A percentile compares a stretch with the other conserved stretches of the same genome.
Conservation (phyloP, 192 early-diverging fungal species). For the Chytriomyces hyalinus region DNA sequence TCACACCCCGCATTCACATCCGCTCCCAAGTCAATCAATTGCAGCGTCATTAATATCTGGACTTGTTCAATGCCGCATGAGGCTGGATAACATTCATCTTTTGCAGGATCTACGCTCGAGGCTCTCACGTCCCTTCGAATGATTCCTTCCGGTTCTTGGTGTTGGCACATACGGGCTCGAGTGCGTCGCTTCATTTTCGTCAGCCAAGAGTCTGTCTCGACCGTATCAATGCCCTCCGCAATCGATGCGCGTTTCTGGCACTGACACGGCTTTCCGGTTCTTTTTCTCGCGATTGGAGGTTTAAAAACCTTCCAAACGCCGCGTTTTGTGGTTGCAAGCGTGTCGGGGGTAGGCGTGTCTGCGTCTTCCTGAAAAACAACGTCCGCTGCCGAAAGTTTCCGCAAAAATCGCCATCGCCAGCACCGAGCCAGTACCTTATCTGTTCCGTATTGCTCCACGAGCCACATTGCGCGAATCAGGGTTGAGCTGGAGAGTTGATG, state of each 20-base stretch:
- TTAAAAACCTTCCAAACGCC: background rate
- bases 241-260: slow-evolving; percentile 21
- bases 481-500: slow-evolving; percentile 31
- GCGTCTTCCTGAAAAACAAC: background rate
- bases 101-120: background rate
- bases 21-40: slow-evolving; percentile 28
- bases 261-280: background rate
- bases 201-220: background rate
- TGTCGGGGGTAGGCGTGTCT: background rate
- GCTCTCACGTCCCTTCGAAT: background rate
- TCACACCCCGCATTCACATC: slow-evolving; percentile 33
- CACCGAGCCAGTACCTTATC: slow-evolving; percentile 34
- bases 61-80: slow-evolving; percentile 28
- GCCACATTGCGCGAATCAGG: slow-evolving; percentile 34
- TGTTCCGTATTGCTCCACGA: slow-evolving; percentile 33
- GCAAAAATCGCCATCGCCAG: slow-evolving; percentile 43
- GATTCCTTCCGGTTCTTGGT: background rate
- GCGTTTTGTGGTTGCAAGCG: background rate
- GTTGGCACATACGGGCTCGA: background rate
- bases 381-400: slow-evolving; percentile 1
- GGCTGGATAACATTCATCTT: background rate
- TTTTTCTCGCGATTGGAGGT: background rate
- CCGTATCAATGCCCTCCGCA: slow-evolving; percentile 9
- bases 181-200: background rate
- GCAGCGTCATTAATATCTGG: slow-evolving; percentile 27